phyloP scores from a whole-genome alignment of 805 yeast species.

The Suhomyces pyralidae region DNA sequence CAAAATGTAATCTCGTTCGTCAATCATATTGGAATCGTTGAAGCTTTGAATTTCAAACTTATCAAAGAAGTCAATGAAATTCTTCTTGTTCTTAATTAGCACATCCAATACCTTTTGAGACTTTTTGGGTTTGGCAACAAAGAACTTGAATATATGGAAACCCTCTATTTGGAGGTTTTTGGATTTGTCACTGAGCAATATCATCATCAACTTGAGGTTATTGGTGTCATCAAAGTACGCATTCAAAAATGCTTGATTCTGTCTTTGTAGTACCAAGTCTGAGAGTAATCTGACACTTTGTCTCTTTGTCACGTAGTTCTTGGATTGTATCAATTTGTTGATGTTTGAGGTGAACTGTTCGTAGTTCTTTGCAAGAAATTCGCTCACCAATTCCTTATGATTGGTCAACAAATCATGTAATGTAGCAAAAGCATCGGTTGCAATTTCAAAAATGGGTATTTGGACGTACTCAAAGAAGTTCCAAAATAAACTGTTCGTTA shows the following conservation, averaged over 20 bases:
- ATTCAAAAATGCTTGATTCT: constrained; percentile 70
- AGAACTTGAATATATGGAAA: constrained; percentile 88
- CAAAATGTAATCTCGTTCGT: constrained; percentile 78
- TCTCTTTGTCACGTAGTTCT: constrained; percentile 88
- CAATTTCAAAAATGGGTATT: constrained; percentile 77
- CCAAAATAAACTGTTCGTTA: constrained; percentile 71
- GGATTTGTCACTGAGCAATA: constrained; percentile 80
- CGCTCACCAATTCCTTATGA: constrained; percentile 68
- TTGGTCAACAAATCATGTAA: constrained; percentile 63
- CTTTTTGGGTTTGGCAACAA: constrained; percentile 94
- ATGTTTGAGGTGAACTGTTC: constrained; percentile 58
- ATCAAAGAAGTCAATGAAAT: constrained; percentile 65
- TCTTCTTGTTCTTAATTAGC: constrained; percentile 76
- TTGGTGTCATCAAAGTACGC: constrained; percentile 76
- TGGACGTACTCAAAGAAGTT: constrained; percentile 75
- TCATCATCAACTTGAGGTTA: constrained; percentile 83
- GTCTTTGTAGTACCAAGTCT: constrained; percentile 65
- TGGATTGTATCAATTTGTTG: constrained; percentile 68
- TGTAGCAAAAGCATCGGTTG: constrained; percentile 86
- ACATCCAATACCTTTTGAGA: constrained; percentile 77
- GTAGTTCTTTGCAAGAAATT: constrained; percentile 61
- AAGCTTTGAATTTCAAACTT: constrained; percentile 59
- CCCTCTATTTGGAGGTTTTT: constrained; percentile 87
- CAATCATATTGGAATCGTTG: constrained; percentile 65
- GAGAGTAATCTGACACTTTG: constrained; percentile 79